Evolutionary conservation across 805 yeast genomes (phyloP).

Genomic region (Peterozyma xylosa): DNA sequence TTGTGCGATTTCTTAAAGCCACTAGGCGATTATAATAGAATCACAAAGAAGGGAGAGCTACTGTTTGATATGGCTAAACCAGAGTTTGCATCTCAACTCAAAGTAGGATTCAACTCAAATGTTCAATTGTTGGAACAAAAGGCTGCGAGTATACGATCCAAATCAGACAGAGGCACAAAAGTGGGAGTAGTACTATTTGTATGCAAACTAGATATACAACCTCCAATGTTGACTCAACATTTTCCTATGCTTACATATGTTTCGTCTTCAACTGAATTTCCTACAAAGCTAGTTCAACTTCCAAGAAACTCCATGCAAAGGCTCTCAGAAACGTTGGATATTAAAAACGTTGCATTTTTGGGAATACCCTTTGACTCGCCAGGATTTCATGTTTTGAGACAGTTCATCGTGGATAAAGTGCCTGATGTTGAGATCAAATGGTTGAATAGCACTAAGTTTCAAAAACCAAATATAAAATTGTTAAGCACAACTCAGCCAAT

Average conservation of each 20-base stretch:
- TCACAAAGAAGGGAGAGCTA: not conserved
- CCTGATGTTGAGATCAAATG: conserved; percentile 36
- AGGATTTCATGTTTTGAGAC: conserved; percentile 20
- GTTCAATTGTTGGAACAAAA: conserved; percentile 38
- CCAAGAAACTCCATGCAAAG: conserved; percentile 35
- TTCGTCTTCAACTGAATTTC: conserved; percentile 24
- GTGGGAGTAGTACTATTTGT: conserved; percentile 40
- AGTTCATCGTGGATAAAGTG: conserved; percentile 14
- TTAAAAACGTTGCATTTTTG: conserved; percentile 23
- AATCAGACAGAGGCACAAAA: conserved; percentile 3
- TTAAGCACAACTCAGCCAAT: conserved; percentile 41
- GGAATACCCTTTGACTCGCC: conserved; percentile 22
- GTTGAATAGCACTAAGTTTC: conserved; percentile 29
- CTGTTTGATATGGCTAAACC: conserved; percentile 17
- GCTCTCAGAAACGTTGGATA: conserved; percentile 24
- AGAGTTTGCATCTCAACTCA: conserved; percentile 16
- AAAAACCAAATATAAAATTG: conserved; percentile 31
- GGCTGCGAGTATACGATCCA: conserved; percentile 15
- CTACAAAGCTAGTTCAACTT: conserved; percentile 53
- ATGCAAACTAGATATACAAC: conserved; percentile 47
- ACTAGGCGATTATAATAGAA: conserved; percentile 17
- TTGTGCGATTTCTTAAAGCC: conserved; percentile 18
- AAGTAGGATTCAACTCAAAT: conserved; percentile 50
- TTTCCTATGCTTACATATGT: conserved; percentile 49
- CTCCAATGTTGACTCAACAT: conserved; percentile 43